These are phyloP conservation scores for Arthrobotrys pseudoclavata DNA, from an alignment of 2,329 filamentous ascomycete genomes.

Conservation along the genomic window DNA sequence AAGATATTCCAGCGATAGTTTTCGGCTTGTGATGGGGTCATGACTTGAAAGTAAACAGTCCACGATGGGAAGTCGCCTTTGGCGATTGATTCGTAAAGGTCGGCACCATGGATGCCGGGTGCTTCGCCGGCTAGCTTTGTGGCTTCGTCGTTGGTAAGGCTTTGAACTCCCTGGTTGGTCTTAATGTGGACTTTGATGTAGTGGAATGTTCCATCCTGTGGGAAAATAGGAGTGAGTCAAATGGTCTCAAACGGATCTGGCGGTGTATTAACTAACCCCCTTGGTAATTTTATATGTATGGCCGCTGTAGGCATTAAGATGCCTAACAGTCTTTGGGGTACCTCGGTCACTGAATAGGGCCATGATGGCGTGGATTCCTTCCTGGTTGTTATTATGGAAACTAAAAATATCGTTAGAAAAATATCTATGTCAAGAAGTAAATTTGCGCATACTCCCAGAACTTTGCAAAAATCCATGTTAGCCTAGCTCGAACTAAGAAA, in stretches of 20 bases:
- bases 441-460: conserved; percentile 59
- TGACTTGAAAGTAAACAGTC: conserved; percentile 75
- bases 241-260: neutral
- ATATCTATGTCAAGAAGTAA: neutral
- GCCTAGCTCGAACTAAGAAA: neutral
- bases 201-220: conserved; percentile 74
- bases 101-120: conserved; percentile 75
- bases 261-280: neutral
- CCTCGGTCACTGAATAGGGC: conserved; percentile 76
- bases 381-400: conserved; percentile 69
- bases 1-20: conserved; percentile 76
- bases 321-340: conserved; percentile 75
- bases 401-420: conserved; percentile 29
- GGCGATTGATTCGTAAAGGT: conserved; percentile 76
- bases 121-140: conserved; percentile 67
- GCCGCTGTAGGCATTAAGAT: conserved; percentile 78
- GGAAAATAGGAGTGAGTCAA: neutral
- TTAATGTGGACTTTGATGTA: conserved; percentile 77
- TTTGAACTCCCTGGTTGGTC: conserved; percentile 75
- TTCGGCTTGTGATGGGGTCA: conserved; percentile 75
- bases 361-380: conserved; percentile 76
- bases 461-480: conserved; percentile 24
- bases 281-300: conserved; percentile 78
- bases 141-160: conserved; percentile 72
- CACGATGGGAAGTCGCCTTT: conserved; percentile 74